Evolutionary conservation across 2,329 filamentous ascomycete genomes (phyloP).

Genomic region (Curvularia verruculosa): DNA sequence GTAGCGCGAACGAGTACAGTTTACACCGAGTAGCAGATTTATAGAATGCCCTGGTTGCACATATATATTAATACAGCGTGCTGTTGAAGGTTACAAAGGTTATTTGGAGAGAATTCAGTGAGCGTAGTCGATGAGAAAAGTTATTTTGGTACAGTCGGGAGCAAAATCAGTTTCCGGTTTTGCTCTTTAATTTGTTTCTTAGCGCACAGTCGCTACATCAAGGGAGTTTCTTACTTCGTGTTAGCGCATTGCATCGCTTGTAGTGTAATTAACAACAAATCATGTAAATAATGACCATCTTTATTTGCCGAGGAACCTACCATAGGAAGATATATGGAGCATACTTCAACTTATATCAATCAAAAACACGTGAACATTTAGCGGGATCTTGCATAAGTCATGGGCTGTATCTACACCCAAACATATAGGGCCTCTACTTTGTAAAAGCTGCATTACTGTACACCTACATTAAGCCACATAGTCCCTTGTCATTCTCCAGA

Average conservation of each 20-base stretch:
- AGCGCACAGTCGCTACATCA: neutral
- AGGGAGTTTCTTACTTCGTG: neutral
- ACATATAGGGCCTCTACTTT: neutral
- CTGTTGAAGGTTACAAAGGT: no score
- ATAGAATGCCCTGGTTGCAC: no score
- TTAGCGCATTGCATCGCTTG: neutral
- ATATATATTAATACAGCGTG: no score
- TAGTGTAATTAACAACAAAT: neutral
- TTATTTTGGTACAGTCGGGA: neutral
- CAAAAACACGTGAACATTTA: neutral
- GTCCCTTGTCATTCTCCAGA: neutral
- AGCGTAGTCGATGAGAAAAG: no score
- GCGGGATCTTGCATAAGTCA: neutral
- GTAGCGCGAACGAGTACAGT: no score
- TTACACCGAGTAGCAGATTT: no score
- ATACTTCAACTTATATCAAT: neutral
- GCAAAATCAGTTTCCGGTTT: neutral
- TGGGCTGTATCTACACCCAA: neutral
- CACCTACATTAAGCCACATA: neutral
- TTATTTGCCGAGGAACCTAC: neutral
- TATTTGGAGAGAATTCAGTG: no score
- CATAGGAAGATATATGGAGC: neutral
- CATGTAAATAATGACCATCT: neutral
- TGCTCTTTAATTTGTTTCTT: neutral
- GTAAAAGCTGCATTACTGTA: neutral